Percentiles rank a stretch among this genome's conserved stretches.
These are phyloP conservation scores for Gracilaria domingensis DNA, from an alignment of 23 red algal genomes.

Conservation along the genomic window DNA sequence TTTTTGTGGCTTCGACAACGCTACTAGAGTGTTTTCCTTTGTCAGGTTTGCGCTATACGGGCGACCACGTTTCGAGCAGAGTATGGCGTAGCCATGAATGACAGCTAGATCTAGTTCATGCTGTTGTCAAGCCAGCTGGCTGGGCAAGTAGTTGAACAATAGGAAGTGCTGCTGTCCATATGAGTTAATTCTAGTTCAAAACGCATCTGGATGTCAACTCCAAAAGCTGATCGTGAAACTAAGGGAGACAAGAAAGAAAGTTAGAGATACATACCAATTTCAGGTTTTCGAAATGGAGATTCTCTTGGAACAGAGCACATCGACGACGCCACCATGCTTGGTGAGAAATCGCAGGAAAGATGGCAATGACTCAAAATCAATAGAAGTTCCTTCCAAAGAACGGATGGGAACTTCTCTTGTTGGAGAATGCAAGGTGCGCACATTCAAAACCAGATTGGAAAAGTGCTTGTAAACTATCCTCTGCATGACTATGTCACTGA, in stretches of 20 bases:
- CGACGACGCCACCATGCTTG: not conserved
- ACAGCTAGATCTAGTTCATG: not conserved
- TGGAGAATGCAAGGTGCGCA: slow-evolving; percentile 18
- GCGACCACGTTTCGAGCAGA: not conserved
- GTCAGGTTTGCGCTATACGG: too few species aligned
- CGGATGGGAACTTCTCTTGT: not conserved
- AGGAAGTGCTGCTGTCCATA: not conserved
- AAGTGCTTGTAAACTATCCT: not conserved
- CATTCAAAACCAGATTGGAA: slow-evolving; percentile 25
- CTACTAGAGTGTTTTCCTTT: not conserved
- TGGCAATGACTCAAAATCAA: not conserved
- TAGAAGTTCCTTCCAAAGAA: slow-evolving; percentile 42
- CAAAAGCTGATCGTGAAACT: not conserved
- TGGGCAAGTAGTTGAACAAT: not conserved
- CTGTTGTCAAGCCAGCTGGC: not conserved
- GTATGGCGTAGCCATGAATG: not conserved
- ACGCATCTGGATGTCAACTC: not conserved
- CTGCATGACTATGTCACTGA: slow-evolving; percentile 90
- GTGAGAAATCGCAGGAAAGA: slow-evolving; percentile 7
- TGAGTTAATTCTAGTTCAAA: not conserved
- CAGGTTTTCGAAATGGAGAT: not conserved
- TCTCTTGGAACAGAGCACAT: slow-evolving; percentile 12
- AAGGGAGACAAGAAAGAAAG: not conserved
- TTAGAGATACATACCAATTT: not conserved
- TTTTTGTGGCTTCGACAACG: not conserved